Conservation (phyloP, 768 basidiomycete genomes). For the Pleurotus salmoneostramineus region DNA sequence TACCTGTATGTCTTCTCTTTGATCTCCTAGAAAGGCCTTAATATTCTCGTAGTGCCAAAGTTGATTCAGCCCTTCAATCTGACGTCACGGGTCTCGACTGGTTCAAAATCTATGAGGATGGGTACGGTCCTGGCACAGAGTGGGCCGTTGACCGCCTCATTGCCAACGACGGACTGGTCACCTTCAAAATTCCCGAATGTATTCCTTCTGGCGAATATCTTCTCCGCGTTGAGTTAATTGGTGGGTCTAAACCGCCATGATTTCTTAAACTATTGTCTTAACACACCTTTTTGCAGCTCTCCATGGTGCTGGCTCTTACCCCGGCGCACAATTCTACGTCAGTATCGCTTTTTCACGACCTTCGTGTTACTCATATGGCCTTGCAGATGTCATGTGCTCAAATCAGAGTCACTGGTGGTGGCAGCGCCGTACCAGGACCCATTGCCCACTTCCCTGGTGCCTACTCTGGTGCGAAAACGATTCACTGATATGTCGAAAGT, state of each 20-base stretch:
- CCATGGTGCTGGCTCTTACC: no score
- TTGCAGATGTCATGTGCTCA: constrained; percentile 24
- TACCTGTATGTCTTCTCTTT: constrained; percentile 26
- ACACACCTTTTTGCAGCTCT: no score
- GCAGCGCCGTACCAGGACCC: constrained; percentile 13
- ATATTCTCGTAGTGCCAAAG: constrained; percentile 27
- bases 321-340: constrained; percentile 25
- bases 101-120: constrained; percentile 42
- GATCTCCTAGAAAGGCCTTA: neutral
- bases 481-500: no score
- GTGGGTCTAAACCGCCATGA: constrained; percentile 19
- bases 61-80: constrained; percentile 32
- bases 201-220: constrained; percentile 37
- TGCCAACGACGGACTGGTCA: constrained; percentile 37
- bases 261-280: no score
- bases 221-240: constrained; percentile 39
- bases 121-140: constrained; percentile 20
- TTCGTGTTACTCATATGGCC: neutral
- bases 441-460: constrained; percentile 17
- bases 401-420: constrained; percentile 14
- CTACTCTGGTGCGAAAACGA: constrained; percentile 20
- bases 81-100: constrained; percentile 34
- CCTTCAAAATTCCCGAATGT: constrained; percentile 36
- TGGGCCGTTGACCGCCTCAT: constrained; percentile 41
- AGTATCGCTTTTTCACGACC: neutral